phyloP scores from a whole-genome alignment of 305 asterid species.

The Rubia occidens region DNA sequence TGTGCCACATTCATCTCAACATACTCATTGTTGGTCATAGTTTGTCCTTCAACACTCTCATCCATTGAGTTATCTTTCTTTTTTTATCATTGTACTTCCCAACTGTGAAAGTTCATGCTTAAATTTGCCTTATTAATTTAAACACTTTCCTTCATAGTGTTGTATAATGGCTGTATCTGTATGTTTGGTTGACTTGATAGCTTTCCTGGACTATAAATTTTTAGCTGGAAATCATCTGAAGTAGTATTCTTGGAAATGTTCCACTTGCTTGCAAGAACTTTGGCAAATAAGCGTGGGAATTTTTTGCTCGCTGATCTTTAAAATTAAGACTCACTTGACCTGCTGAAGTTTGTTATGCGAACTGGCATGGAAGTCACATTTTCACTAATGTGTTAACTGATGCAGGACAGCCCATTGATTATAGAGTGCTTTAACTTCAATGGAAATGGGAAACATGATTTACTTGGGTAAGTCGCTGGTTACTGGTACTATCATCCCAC shows the following conservation, averaged over 20 bases:
- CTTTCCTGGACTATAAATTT: background rate
- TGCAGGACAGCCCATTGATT: slow-evolving; percentile 93
- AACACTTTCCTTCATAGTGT: background rate
- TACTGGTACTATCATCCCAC: slow-evolving; percentile 17
- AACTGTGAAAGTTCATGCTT: background rate
- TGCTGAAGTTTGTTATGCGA: background rate
- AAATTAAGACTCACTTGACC: background rate
- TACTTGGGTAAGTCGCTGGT: slow-evolving; percentile 60
- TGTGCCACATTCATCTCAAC: background rate
- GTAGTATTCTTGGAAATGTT: background rate
- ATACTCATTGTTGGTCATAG: background rate
- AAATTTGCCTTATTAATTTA: background rate
- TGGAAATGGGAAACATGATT: slow-evolving; percentile 80
- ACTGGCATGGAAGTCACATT: background rate
- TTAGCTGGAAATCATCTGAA: background rate
- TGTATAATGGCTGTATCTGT: background rate
- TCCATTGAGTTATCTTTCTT: background rate
- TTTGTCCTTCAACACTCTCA: background rate
- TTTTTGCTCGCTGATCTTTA: background rate
- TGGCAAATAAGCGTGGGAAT: background rate
- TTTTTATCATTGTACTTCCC: background rate
- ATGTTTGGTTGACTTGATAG: background rate
- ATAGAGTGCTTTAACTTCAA: slow-evolving; percentile 92
- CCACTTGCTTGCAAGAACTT: background rate
- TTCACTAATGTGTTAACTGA: slow-evolving; percentile 24